Percentiles rank a stretch among this genome's conserved stretches.
Conservation (phyloP, 2,329 filamentous ascomycete species). For the Colletotrichum truncatum region DNA sequence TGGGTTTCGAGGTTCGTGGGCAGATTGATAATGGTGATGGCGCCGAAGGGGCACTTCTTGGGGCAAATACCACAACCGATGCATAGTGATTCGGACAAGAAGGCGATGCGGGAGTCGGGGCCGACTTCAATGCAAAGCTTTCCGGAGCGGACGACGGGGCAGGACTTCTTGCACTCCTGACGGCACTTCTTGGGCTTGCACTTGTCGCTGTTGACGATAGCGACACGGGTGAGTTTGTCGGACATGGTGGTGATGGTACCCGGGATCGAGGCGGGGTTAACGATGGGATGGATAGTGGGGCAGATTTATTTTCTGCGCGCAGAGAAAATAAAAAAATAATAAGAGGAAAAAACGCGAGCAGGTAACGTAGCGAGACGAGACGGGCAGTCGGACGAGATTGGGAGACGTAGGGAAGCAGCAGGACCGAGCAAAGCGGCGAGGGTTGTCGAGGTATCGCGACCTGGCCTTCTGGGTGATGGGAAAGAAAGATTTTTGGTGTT, state of each 20-base stretch:
- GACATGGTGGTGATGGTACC: slow-evolving; percentile 69
- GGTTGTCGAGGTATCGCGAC: slow-evolving; percentile 26
- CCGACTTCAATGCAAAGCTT: slow-evolving; percentile 97
- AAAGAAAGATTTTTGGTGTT: slow-evolving; percentile 21
- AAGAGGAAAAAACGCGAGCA: neutral
- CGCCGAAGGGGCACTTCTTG: slow-evolving; percentile 98
- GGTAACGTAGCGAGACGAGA: neutral
- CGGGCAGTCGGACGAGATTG: neutral
- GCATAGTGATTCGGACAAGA: slow-evolving; percentile 95
- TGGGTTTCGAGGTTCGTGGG: slow-evolving; percentile 98
- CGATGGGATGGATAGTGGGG: slow-evolving; percentile 20
- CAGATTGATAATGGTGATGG: slow-evolving; percentile 99
- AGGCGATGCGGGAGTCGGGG: slow-evolving; percentile 90
- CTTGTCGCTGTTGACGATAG: slow-evolving; percentile 99
- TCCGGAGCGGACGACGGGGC: slow-evolving; percentile 95
- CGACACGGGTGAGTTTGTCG: slow-evolving; percentile 97
- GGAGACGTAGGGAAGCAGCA: neutral
- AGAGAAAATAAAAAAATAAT: neutral
- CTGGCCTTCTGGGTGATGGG: slow-evolving; percentile 24
- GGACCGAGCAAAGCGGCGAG: slow-evolving; percentile 15
- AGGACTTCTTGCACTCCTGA: slow-evolving; percentile 99
- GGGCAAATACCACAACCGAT: slow-evolving; percentile 99
- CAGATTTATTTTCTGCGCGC: slow-evolving; percentile 11
- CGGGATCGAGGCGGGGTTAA: slow-evolving; percentile 29
- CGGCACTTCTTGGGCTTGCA: slow-evolving; percentile 81